Conservation (phyloP, 2,329 filamentous ascomycete species). For the Didymella segeticola region DNA sequence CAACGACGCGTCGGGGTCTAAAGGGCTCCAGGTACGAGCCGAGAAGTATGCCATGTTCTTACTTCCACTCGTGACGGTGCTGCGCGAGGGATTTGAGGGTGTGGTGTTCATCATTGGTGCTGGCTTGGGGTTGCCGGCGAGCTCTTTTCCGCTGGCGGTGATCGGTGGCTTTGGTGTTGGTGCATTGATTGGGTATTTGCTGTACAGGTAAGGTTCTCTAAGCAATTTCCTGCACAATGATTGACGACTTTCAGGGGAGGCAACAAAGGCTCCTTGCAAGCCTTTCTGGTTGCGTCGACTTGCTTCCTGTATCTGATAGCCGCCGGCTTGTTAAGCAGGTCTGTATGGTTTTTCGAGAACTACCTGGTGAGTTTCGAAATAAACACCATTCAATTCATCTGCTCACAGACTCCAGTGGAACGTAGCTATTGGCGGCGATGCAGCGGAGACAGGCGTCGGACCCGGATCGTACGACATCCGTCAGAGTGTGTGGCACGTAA, state of each 20-base stretch:
- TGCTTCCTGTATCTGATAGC: conserved; percentile 83
- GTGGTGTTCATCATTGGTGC: conserved; percentile 88
- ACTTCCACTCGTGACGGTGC: conserved; percentile 81
- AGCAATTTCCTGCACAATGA: conserved; percentile 49
- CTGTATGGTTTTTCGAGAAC: conserved; percentile 75
- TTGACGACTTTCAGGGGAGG: conserved; percentile 53
- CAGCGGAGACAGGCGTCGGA: conserved; percentile 67
- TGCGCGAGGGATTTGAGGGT: conserved; percentile 83
- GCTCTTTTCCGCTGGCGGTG: conserved; percentile 76
- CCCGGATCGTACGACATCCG: conserved; percentile 80
- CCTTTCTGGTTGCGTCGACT: conserved; percentile 79
- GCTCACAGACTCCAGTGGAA: conserved; percentile 5
- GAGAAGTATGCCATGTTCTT: conserved; percentile 86
- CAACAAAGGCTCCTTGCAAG: conserved; percentile 66
- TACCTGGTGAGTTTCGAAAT: conserved; percentile 47
- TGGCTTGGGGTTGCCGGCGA: conserved; percentile 74
- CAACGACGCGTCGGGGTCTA: conserved; percentile 47
- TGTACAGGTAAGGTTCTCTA: conserved; percentile 60
- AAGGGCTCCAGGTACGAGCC: conserved; percentile 64
- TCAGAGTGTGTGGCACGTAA: conserved; percentile 80
- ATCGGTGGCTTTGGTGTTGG: conserved; percentile 75
- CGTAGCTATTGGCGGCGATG: conserved; percentile 61
- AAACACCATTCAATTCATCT: conserved; percentile 59
- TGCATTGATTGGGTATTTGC: conserved; percentile 68
- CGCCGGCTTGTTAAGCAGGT: conserved; percentile 77